A percentile compares a stretch with the other conserved stretches of the same genome.
Conservation (phyloP, 1,284 basidiomycete species). For the Rhodotorula sp. region DNA sequence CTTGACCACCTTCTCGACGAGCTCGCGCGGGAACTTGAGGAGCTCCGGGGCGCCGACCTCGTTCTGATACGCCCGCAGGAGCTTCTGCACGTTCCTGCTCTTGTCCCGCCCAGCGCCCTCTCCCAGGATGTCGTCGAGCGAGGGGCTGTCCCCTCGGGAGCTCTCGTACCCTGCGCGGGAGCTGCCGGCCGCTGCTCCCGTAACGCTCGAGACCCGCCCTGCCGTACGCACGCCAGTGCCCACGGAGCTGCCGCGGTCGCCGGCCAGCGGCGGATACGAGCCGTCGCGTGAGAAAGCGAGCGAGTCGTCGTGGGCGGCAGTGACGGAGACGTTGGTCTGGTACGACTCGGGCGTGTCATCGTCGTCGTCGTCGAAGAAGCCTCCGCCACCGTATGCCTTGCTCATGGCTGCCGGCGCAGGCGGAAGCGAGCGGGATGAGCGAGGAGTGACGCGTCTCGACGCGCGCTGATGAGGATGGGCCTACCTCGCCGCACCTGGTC, state of each 20-base stretch:
- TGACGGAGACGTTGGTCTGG: slow-evolving; percentile 1
- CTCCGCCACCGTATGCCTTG: slow-evolving; percentile 2
- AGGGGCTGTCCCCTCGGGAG: slow-evolving; percentile 27
- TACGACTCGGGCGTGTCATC: slow-evolving; percentile 21
- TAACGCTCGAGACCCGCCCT: slow-evolving; percentile 14
- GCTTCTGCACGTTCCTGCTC: slow-evolving; percentile 27
- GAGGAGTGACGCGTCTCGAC: background rate
- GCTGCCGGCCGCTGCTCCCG: slow-evolving; percentile 23
- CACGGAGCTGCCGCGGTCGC: slow-evolving; percentile 9
- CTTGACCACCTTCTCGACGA: slow-evolving; percentile 34
- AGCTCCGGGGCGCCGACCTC: slow-evolving; percentile 40
- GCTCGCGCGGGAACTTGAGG: slow-evolving; percentile 27
- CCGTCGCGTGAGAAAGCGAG: slow-evolving; percentile 6
- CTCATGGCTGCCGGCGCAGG: background rate
- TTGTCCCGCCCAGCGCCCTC: background rate
- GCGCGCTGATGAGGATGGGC: too few relatives aligned
- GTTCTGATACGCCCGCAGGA: slow-evolving; percentile 36
- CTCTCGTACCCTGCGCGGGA: slow-evolving; percentile 18
- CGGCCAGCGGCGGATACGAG: too few relatives aligned
- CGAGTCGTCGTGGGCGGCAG: slow-evolving; percentile 8
- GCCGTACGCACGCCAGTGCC: background rate
- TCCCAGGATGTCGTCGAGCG: slow-evolving; percentile 32
- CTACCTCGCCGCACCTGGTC: too few relatives aligned
- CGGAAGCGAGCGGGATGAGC: background rate
- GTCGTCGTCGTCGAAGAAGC: slow-evolving; percentile 35